These are phyloP conservation scores for Annulohypoxylon moriforme DNA, from an alignment of 495 filamentous ascomycete species.

Conservation along the genomic window DNA sequence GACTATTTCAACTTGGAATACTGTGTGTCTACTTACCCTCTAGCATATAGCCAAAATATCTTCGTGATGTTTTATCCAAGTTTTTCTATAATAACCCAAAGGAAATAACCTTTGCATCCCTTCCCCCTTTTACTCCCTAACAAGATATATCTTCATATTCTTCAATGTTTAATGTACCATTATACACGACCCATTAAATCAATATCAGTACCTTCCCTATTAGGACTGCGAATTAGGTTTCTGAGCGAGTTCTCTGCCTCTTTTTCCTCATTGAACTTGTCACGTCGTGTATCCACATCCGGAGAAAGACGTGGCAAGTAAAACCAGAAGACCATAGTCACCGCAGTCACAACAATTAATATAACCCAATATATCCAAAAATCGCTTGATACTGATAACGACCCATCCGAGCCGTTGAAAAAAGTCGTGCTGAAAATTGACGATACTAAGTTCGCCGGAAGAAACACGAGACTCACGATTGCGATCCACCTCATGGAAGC, in stretches of 20 bases:
- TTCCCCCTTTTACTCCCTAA: background rate
- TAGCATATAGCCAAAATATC: no score
- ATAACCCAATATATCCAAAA: slow-evolving; percentile 7
- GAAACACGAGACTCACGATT: slow-evolving; percentile 9
- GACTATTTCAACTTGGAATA: no score
- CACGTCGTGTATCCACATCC: background rate
- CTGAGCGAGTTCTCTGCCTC: background rate
- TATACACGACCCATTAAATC: background rate
- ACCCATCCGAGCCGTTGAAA: background rate
- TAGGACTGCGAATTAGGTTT: background rate
- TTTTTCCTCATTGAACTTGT: background rate
- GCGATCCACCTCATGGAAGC: slow-evolving; percentile 6
- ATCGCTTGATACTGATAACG: background rate
- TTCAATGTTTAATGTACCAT: background rate
- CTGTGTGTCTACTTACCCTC: no score
- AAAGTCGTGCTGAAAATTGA: background rate
- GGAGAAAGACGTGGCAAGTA: background rate
- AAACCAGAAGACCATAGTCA: background rate
- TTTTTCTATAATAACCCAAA: background rate
- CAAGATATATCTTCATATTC: background rate
- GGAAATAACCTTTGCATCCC: background rate
- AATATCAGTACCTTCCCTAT: background rate
- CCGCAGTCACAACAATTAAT: background rate
- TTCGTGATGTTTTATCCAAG: no score
- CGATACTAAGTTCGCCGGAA: slow-evolving; percentile 1